Conservation (phyloP, 1,284 basidiomycete genomes). For the Testicularia cyperi region DNA sequence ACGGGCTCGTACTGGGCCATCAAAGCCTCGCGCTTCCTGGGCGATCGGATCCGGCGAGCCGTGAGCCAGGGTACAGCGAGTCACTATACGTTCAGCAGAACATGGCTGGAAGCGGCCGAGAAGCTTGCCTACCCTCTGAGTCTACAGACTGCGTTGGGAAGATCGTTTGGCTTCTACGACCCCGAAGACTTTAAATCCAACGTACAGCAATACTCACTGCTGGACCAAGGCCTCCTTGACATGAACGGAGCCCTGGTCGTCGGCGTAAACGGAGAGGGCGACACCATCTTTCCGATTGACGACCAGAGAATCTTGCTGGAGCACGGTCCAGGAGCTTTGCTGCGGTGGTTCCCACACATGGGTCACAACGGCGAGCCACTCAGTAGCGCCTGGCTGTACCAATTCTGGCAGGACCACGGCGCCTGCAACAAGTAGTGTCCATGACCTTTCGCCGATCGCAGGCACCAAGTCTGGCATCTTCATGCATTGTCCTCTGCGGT, state of each 20-base stretch:
- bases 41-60: slow-evolving; percentile 6
- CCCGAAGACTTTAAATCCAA: slow-evolving; percentile 14
- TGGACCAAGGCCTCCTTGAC: slow-evolving; percentile 24
- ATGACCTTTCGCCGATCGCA: too few relatives aligned
- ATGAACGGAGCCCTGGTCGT: slow-evolving; percentile 7
- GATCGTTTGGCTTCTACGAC: slow-evolving; percentile 25
- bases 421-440: too few relatives aligned
- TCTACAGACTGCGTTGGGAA: slow-evolving; percentile 18
- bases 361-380: slow-evolving; percentile 35
- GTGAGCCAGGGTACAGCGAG: slow-evolving; percentile 33
- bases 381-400: slow-evolving; percentile 17
- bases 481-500: too few relatives aligned
- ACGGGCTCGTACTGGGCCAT: slow-evolving; percentile 33
- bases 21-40: slow-evolving; percentile 15
- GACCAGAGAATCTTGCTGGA: slow-evolving; percentile 28
- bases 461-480: too few relatives aligned
- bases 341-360: slow-evolving; percentile 30
- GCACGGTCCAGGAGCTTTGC: slow-evolving; percentile 25
- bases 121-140: slow-evolving; percentile 26
- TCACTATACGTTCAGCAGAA: slow-evolving; percentile 28
- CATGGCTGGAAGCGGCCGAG: slow-evolving; percentile 37
- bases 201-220: slow-evolving; percentile 24
- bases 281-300: slow-evolving; percentile 38
- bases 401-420: slow-evolving; percentile 11
- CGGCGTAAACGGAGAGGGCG: slow-evolving; percentile 29